Percentiles rank a stretch among this genome's conserved stretches.
Evolutionary conservation across 345 rosid species (phyloP).

Genomic region (Eucalyptus pumila): DNA sequence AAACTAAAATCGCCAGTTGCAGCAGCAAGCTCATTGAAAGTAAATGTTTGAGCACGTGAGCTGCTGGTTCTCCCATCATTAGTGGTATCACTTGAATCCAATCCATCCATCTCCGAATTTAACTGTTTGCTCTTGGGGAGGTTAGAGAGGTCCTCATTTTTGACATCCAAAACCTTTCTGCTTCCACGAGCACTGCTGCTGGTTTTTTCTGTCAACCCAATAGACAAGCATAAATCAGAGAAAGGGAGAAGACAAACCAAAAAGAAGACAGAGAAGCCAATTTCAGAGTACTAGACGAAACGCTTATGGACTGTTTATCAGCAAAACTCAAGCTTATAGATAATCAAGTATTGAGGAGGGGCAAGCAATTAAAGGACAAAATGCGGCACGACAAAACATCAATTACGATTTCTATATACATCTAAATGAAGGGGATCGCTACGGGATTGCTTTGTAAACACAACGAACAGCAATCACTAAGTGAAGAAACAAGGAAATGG

Average conservation of each 20-base stretch:
- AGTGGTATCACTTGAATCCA: constrained; percentile 22
- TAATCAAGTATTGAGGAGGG: neutral
- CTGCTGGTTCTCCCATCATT: constrained; percentile 17
- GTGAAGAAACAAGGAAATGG: neutral
- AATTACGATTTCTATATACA: neutral
- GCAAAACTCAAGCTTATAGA: neutral
- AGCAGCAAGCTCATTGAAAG: constrained; percentile 42
- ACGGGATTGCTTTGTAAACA: neutral
- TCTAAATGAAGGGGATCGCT: neutral
- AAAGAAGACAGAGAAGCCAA: neutral
- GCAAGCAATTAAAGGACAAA: neutral
- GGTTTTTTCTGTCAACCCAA: neutral
- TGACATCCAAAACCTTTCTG: neutral
- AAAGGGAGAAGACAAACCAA: neutral
- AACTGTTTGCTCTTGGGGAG: constrained; percentile 24
- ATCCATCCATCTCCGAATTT: constrained; percentile 29
- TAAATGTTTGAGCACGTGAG: constrained; percentile 33
- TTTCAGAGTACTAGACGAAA: neutral
- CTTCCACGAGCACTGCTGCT: constrained; percentile 4
- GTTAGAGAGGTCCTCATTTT: constrained; percentile 10
- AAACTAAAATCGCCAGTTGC: constrained; percentile 57
- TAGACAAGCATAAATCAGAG: neutral
- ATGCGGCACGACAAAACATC: neutral
- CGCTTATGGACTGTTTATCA: neutral
- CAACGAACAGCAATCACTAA: neutral